Evolutionary conservation across 495 filamentous ascomycete species (phyloP), one percentile per base, ranked within the genome.

Genomic region (Staphylotrichum tortipilum): DNA sequence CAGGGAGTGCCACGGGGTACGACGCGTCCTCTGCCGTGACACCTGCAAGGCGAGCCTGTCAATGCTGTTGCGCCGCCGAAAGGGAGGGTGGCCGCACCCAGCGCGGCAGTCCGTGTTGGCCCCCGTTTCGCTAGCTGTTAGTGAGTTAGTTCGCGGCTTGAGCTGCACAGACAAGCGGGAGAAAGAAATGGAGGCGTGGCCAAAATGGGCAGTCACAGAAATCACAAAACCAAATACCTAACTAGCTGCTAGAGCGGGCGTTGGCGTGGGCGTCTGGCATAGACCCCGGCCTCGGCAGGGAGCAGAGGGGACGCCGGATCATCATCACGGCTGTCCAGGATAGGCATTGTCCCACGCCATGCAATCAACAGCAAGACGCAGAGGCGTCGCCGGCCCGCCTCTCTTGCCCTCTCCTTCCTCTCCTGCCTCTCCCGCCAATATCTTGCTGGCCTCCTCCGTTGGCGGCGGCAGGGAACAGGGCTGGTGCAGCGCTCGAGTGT

Each of bases 11-110:
- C 47, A 44, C 7, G 23, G 39, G n/a, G 45, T 39, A 35, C 33
- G 33, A 29, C 21, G 28, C 15, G 34, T 19, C 35, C 12, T 22
- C 39, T 49, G 50, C 30, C 33, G 57, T 60, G 50, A 23, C 23
- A 60, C 59, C 23, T 36, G n/a, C n/a, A n/a, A n/a, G n/a, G n/a
- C n/a, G 36, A 37, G 28, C 21, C 42, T 49, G 56, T 52, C 45
- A 49, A 12, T 39, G 55, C 45, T 48, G 42, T 39, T 8, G 30
- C 21, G 42, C 28, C 28, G 38, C 28, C 28, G 38, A 46, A 22
- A 46, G 33, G 42, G 44, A 42, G 43, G 38, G 17, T 30, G 49
- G 52, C 29, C 35, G 49, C 42, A 38, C 28, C 34, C n/a, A n/a
- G 23, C 28, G 36, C 40, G 17, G 7, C n/a, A 40, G 50, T 48